phyloP scores from a whole-genome alignment of 2,329 filamentous ascomycete species.

The Penicillium sp. region DNA sequence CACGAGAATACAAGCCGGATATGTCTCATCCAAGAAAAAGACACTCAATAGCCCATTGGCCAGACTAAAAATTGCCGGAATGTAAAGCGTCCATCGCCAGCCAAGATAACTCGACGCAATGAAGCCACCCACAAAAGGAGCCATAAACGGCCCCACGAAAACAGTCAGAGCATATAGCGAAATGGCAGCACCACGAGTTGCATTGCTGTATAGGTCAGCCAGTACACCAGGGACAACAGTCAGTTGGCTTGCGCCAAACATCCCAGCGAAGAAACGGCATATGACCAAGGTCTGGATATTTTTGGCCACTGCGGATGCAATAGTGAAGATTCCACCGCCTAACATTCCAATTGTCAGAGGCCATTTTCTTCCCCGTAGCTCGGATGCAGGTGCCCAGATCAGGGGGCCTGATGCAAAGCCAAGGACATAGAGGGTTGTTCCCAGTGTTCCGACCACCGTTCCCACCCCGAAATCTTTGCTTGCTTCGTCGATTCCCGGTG shows the following conservation, averaged over 20 bases:
- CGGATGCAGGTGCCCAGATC: conserved; percentile 60
- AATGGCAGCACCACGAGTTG: conserved; percentile 40
- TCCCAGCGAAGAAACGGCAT: conserved; percentile 47
- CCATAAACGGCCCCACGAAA: conserved; percentile 47
- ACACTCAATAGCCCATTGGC: conserved; percentile 32
- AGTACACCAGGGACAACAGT: conserved; percentile 45
- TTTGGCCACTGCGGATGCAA: conserved; percentile 43
- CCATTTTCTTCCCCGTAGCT: conserved; percentile 58
- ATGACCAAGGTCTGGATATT: conserved; percentile 42
- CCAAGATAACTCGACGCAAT: conserved; percentile 46
- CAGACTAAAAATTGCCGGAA: conserved; percentile 52
- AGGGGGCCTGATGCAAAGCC: conserved; percentile 59
- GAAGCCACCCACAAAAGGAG: conserved; percentile 52
- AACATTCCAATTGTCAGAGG: conserved; percentile 45
- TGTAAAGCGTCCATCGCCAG: conserved; percentile 52
- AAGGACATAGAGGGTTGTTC: conserved; percentile 49
- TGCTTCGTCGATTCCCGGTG: conserved; percentile 58
- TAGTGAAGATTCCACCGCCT: conserved; percentile 44
- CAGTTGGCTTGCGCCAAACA: conserved; percentile 45
- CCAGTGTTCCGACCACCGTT: conserved; percentile 43
- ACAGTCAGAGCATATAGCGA: conserved; percentile 49
- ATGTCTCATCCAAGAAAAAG: conserved; percentile 53
- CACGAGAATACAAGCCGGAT: conserved; percentile 52
- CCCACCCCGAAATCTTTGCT: conserved; percentile 48
- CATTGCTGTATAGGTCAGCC: conserved; percentile 50